Conservation (phyloP, 352 stramenopile species). For the Globisporangium paddicum region DNA sequence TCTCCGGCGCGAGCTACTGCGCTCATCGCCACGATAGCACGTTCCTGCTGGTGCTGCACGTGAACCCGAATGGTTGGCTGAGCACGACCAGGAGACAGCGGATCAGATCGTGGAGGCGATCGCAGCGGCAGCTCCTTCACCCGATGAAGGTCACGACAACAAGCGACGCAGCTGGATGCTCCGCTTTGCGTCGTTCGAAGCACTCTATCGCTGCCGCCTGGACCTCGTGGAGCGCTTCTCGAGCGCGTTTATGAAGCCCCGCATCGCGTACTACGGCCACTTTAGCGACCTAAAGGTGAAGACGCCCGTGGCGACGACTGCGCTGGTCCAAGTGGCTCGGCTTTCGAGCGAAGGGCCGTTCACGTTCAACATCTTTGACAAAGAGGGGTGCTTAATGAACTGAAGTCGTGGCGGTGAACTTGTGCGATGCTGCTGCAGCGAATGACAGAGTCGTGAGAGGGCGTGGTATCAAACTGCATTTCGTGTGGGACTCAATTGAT, state of each 20-base stretch:
- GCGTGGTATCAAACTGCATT: not conserved
- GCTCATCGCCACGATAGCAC: not conserved
- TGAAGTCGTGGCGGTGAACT: not conserved
- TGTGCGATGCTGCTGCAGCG: no score
- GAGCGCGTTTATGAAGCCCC: not conserved
- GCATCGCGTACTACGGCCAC: not conserved
- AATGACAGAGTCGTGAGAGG: no score
- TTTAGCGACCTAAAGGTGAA: not conserved
- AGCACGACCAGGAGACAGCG: not conserved
- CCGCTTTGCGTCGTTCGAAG: slow-evolving; percentile 1
- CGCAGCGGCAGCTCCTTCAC: not conserved
- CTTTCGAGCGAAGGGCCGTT: not conserved
- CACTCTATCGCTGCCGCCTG: not conserved
- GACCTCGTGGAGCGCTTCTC: not conserved
- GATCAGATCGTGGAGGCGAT: not conserved
- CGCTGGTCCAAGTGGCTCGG: not conserved
- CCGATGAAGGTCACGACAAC: not conserved
- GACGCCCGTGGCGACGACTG: not conserved
- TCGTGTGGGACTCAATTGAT: not conserved
- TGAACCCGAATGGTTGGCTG: not conserved
- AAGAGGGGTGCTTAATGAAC: not conserved
- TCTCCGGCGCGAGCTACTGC: not conserved
- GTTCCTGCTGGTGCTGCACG: not conserved
- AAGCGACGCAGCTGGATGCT: not conserved
- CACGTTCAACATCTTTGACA: not conserved